phyloP scores from a whole-genome alignment of 2,329 filamentous ascomycete genomes.

The Cyphellophora attinorum region DNA sequence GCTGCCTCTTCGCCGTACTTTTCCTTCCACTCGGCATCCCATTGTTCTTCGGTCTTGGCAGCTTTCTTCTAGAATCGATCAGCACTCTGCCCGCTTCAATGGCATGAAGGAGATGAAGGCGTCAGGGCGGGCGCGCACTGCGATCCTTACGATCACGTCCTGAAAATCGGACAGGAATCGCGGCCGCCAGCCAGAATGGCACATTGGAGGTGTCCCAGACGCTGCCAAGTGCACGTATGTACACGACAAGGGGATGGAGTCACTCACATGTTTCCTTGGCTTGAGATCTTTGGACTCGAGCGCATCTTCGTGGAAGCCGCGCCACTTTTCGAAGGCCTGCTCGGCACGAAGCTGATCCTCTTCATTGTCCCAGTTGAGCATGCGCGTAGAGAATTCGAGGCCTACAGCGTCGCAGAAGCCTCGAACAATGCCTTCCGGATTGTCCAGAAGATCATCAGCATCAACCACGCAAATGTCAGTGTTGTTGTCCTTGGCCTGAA shows the following conservation, averaged over 20 bases:
- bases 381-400: conserved; percentile 62
- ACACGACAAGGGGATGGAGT: background rate
- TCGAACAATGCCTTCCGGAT: conserved; percentile 64
- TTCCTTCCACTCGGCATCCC: conserved; percentile 50
- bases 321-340: conserved; percentile 88
- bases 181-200: no score
- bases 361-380: conserved; percentile 77
- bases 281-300: conserved; percentile 71
- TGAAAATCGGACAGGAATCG: no score
- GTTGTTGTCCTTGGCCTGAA: conserved; percentile 15
- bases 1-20: conserved; percentile 53
- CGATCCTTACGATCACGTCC: no score
- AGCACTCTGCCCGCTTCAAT: no score
- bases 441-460: conserved; percentile 85
- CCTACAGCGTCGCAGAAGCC: conserved; percentile 76
- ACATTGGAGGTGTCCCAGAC: no score
- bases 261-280: conserved; percentile 40
- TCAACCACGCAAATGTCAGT: conserved; percentile 77
- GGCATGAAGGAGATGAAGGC: no score
- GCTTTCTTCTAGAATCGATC: conserved; percentile 19
- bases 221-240: no score
- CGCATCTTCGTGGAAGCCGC: conserved; percentile 91
- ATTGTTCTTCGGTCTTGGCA: conserved; percentile 41
- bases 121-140: no score
- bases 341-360: conserved; percentile 60